These are phyloP conservation scores for Neofusicoccum umdonicola DNA, from an alignment of 2,329 filamentous ascomycete species.

Conservation along the genomic window DNA sequence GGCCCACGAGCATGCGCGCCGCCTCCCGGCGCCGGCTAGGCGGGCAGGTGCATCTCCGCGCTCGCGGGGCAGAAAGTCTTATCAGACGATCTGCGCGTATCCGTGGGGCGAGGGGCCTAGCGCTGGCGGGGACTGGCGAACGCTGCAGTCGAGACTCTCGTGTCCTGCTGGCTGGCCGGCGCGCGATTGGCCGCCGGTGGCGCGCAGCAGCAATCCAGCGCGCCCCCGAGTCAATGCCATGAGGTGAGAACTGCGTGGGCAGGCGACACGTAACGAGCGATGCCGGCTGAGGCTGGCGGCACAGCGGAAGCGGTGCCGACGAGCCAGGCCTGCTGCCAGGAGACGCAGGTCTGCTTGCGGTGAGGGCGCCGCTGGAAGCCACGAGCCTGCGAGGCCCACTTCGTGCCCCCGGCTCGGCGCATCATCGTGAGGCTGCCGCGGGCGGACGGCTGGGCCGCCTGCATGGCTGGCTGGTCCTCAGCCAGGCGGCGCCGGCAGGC, in stretches of 20 bases:
- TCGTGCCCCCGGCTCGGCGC: background rate
- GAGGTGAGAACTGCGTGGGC: background rate
- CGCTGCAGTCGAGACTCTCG: conserved; percentile 1
- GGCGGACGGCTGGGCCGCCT: background rate
- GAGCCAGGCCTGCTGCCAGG: background rate
- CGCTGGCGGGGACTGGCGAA: background rate
- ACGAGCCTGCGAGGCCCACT: background rate
- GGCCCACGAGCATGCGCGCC: background rate
- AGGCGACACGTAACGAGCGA: background rate
- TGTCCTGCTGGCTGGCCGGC: background rate
- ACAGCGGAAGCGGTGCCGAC: background rate
- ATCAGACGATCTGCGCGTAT: conserved; percentile 12
- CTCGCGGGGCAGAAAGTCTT: background rate
- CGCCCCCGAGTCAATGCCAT: background rate
- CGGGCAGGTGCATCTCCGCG: background rate
- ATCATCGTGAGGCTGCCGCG: background rate
- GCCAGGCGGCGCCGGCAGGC: background rate
- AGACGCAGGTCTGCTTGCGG: background rate
- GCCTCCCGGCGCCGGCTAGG: background rate
- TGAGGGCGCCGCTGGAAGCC: background rate
- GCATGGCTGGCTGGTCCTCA: background rate
- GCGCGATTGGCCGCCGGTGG: background rate
- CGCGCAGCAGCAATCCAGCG: background rate
- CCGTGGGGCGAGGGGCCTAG: conserved; percentile 9
- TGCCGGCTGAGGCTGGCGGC: background rate